Base-by-base conservation (phyloP, 768 basidiomycete species). In the Solioccasus polychromus region DNA sequence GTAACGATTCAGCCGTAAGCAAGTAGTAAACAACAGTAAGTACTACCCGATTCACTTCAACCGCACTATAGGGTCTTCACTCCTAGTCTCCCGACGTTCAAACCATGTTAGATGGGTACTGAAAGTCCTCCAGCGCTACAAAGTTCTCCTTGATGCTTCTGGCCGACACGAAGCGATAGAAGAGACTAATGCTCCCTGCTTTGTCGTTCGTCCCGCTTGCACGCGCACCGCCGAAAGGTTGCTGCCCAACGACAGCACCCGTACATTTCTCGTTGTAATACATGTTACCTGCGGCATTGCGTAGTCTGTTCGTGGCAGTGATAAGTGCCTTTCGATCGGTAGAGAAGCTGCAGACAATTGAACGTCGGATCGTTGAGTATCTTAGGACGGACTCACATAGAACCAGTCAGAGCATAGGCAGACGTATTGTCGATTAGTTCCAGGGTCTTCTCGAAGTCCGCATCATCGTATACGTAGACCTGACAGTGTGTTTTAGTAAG, bases 191-290 rank as follows among this genome's bases (percentile, higher is more conserved):
- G 51, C 88, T 91, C 19, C 88, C 96, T 1, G 94, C 92, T 71
- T 98, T 99, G 68, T 98, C 96, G 73, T 98, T 98, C 51, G 95
- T 99, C 23, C 96, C 95, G 61, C 88, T 91, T 25, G 78, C 88
- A 29, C 94, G 82, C 2, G 83, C 90, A 24, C 96, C 96, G 38
- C 96, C 96, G 62, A 99, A 99, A 10, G 96, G 95, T 68, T 99
- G 94, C 66, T 97, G 94, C 8, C 93, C 95, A 28, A 98, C 92
- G 39, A 91, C 89, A n/a, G 92, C 93, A 25, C 92, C 92, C 2
- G 95, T 99, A 69, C 92, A 98, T 68, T 95, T 94, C 57, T 97
- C 94, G 67, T 97, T 97, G 71, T 93, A 92, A 73, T 99, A 99
- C 45, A 95, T 83, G 66, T 97, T 99, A 3, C 96, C 96, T 3